Conservation (phyloP, 352 stramenopile genomes). For the Thalassiosira mediterranea region DNA sequence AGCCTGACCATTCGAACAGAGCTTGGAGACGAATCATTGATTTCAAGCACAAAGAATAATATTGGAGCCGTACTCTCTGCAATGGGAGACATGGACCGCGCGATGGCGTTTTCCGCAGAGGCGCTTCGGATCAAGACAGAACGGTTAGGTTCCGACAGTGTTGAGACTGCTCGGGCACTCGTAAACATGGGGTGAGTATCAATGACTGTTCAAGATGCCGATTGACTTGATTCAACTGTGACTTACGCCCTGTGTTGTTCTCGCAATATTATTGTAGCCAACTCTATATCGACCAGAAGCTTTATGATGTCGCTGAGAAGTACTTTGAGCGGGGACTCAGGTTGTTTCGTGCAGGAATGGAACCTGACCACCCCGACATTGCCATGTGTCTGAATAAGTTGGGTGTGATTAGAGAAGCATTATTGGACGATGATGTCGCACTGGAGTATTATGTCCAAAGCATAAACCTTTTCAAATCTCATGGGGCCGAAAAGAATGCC, state of each 20-base stretch:
- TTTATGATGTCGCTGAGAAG: slow-evolving; percentile 37
- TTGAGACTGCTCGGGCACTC: slow-evolving; percentile 57
- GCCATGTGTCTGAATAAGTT: slow-evolving; percentile 62
- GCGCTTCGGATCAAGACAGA: slow-evolving; percentile 60
- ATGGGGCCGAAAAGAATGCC: slow-evolving; percentile 25
- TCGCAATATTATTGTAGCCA: slow-evolving; percentile 24
- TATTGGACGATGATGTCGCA: slow-evolving; percentile 44
- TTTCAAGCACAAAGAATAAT: slow-evolving; percentile 71
- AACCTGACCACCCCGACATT: slow-evolving; percentile 46
- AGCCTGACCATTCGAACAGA: slow-evolving; percentile 55
- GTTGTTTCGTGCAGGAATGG: slow-evolving; percentile 35
- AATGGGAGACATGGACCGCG: slow-evolving; percentile 47
- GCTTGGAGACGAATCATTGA: slow-evolving; percentile 56
- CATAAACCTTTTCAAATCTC: slow-evolving; percentile 54
- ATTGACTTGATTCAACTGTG: neutral
- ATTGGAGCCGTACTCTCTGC: slow-evolving; percentile 60
- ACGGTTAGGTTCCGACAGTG: slow-evolving; percentile 33
- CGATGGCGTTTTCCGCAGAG: slow-evolving; percentile 60
- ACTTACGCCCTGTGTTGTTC: neutral
- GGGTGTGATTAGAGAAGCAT: slow-evolving; percentile 54
- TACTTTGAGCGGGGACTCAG: slow-evolving; percentile 53
- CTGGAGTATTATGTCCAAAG: slow-evolving; percentile 52
- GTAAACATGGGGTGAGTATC: slow-evolving; percentile 53
- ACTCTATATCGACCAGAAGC: slow-evolving; percentile 55
- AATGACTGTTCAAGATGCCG: neutral